Conservation (phyloP, 192 early-diverging fungal genomes). For the Gaertneriomyces sp. region DNA sequence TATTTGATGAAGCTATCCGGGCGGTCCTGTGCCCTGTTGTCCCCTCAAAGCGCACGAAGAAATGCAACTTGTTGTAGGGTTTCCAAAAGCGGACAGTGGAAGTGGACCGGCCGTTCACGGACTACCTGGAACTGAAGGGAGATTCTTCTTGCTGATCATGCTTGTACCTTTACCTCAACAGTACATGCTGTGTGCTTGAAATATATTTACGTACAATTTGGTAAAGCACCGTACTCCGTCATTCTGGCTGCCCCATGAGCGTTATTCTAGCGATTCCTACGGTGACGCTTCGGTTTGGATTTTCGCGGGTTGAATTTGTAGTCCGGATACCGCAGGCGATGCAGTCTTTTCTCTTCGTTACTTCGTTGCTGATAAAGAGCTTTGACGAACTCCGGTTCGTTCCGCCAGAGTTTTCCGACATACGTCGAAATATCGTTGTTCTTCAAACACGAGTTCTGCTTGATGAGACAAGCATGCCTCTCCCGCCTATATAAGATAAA, state of each 20-base stretch:
- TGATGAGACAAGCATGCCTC: slow-evolving; percentile 45
- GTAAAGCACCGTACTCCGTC: no score
- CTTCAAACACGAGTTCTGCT: slow-evolving; percentile 36
- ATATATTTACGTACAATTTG: no score
- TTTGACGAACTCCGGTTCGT: slow-evolving; percentile 45
- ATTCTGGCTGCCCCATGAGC: no score
- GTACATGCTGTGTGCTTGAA: no score
- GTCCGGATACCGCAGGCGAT: slow-evolving; percentile 51
- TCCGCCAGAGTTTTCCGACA: slow-evolving; percentile 52
- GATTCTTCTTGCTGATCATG: no score
- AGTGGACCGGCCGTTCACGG: no score
- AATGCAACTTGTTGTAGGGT: slow-evolving; percentile 71
- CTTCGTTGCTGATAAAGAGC: slow-evolving; percentile 39
- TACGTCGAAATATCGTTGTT: slow-evolving; percentile 56
- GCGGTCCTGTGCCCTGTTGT: slow-evolving; percentile 77
- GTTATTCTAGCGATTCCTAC: no score
- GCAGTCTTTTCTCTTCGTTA: slow-evolving; percentile 45
- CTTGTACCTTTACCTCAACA: no score
- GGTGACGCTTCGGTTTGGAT: slow-evolving; percentile 26
- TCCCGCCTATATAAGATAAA: slow-evolving; percentile 56
- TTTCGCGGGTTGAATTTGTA: slow-evolving; percentile 58
- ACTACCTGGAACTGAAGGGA: no score
- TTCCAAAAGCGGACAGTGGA: no score
- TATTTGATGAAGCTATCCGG: slow-evolving; percentile 98
- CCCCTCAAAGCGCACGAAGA: slow-evolving; percentile 62